Percentiles rank a stretch among this genome's conserved stretches.
phyloP scores from a whole-genome alignment of 192 early-diverging fungal species.

The Coemansia sp. region DNA sequence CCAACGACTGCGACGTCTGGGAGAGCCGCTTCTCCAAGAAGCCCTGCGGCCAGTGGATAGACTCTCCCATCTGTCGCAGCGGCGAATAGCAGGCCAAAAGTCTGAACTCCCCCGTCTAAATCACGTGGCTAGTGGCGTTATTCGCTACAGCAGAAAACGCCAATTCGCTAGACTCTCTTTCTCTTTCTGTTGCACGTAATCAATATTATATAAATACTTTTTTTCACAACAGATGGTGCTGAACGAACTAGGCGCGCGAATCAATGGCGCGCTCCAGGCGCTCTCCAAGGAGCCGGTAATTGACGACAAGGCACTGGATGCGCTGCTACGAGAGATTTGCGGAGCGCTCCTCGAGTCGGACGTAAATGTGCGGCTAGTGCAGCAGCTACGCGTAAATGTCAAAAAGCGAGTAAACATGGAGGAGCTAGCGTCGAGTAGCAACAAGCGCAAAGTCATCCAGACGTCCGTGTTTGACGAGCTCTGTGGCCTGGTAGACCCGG shows the following conservation, averaged over 20 bases:
- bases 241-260: conserved; percentile 87
- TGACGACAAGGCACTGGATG: conserved; percentile 87
- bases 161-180: not conserved
- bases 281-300: conserved; percentile 85
- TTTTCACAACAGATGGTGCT: conserved; percentile 68
- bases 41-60: conserved; percentile 52
- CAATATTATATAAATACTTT: conserved; percentile 6
- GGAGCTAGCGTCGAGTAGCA: conserved; percentile 78
- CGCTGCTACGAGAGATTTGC: conserved; percentile 83
- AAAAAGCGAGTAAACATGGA: conserved; percentile 81
- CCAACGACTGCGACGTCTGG: conserved; percentile 13
- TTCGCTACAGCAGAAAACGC: not conserved
- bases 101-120: not conserved
- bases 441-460: conserved; percentile 88
- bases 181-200: not conserved
- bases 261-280: conserved; percentile 80
- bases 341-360: conserved; percentile 88
- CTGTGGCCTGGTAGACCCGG: conserved; percentile 82
- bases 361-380: conserved; percentile 88
- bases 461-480: conserved; percentile 93
- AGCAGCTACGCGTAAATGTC: conserved; percentile 82
- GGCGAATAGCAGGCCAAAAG: not conserved
- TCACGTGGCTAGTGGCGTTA: not conserved
- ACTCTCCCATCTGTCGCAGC: conserved; percentile 25
- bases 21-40: conserved; percentile 35